Percentiles rank a stretch among this genome's conserved stretches.
Evolutionary conservation across 345 rosid species (phyloP).

Genomic region (Rhodomyrtus tomentosa): DNA sequence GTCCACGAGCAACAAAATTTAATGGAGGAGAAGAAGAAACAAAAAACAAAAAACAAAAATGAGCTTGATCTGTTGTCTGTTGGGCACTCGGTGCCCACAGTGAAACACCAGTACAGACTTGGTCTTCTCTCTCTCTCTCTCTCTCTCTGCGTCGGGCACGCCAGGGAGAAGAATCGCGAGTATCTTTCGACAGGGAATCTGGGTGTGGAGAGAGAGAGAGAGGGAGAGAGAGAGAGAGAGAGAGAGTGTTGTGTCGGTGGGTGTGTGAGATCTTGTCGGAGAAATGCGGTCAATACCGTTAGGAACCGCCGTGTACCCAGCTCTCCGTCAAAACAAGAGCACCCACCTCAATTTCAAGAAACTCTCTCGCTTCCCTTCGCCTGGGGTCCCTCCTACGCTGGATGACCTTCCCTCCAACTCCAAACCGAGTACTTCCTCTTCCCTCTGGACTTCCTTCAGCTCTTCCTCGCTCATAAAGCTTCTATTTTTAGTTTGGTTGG

Average conservation of each 20-base stretch:
- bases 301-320: slow-evolving; percentile 42
- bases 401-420: slow-evolving; percentile 10
- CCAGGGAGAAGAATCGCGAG: background rate
- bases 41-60: background rate
- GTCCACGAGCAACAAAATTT: background rate
- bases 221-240: background rate
- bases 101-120: background rate
- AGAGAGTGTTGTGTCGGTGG: too few species aligned
- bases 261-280: background rate
- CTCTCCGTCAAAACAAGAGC: background rate
- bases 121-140: background rate
- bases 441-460: background rate
- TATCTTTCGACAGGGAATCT: slow-evolving; percentile 2
- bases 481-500: background rate
- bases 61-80: background rate
- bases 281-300: slow-evolving; percentile 68
- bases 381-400: slow-evolving; percentile 3
- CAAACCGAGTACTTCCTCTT: slow-evolving; percentile 27
- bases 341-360: slow-evolving; percentile 20
- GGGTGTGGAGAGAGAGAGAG: background rate
- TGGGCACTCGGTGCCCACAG: background rate
- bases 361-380: slow-evolving; percentile 13
- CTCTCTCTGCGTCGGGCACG: background rate
- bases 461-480: background rate
- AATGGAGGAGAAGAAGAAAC: background rate